Percentiles rank a stretch among this genome's conserved stretches.
Conservation (phyloP, 768 basidiomycete genomes). For the Leccinum incarnatum region DNA sequence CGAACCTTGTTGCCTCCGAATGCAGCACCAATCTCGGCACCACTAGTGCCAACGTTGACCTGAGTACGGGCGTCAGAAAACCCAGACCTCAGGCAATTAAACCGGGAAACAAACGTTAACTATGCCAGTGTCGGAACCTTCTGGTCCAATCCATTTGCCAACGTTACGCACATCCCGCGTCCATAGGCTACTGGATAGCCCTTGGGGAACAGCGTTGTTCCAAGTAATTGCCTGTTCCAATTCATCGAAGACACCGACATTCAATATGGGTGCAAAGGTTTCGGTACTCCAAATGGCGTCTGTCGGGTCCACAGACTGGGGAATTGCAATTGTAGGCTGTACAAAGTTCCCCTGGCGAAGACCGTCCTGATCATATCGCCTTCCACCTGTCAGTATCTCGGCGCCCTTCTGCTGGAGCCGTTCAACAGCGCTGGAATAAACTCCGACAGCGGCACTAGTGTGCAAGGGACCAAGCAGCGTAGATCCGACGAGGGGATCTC, state of each 20-base stretch:
- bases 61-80: slow-evolving; percentile 23
- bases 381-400: slow-evolving; percentile 74
- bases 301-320: slow-evolving; percentile 50
- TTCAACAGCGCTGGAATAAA: slow-evolving; percentile 60
- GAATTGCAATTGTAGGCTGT: slow-evolving; percentile 79
- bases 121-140: slow-evolving; percentile 88
- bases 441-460: slow-evolving; percentile 59
- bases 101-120: slow-evolving; percentile 64
- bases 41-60: slow-evolving; percentile 67
- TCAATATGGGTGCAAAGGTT: slow-evolving; percentile 87
- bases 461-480: slow-evolving; percentile 90
- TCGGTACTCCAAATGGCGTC: slow-evolving; percentile 73
- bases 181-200: slow-evolving; percentile 90
- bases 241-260: slow-evolving; percentile 82
- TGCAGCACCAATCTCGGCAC: slow-evolving; percentile 78
- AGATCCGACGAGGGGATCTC: slow-evolving; percentile 74
- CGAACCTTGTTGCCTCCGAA: slow-evolving; percentile 92
- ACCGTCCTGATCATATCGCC: slow-evolving; percentile 47
- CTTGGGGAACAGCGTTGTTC: slow-evolving; percentile 90
- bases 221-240: slow-evolving; percentile 83
- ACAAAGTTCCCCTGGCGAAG: slow-evolving; percentile 82
- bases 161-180: slow-evolving; percentile 80
- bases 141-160: slow-evolving; percentile 90
- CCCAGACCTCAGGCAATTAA: not conserved
- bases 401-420: slow-evolving; percentile 65